These are phyloP conservation scores for Alternaria solani DNA, from an alignment of 2,329 filamentous ascomycete species.

Conservation along the genomic window DNA sequence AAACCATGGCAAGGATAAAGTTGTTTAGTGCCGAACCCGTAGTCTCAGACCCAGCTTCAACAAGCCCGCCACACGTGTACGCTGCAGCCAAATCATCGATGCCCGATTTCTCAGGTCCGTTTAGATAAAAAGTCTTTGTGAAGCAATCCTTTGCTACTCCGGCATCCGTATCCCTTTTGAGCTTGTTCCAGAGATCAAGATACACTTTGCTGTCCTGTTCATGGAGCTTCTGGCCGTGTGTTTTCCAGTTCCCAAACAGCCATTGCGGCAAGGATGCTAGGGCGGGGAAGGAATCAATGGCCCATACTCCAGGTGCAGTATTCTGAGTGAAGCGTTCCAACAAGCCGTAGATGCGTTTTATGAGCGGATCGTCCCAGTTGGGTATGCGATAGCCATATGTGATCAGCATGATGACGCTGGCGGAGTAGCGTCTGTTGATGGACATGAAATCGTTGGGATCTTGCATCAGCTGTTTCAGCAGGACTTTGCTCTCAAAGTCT, in stretches of 20 bases:
- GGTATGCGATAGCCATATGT: slow-evolving; percentile 48
- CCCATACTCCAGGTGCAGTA: slow-evolving; percentile 40
- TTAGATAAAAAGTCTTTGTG: slow-evolving; percentile 47
- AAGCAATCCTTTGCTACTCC: slow-evolving; percentile 44
- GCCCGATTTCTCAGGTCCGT: slow-evolving; percentile 40
- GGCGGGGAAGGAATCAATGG: slow-evolving; percentile 42
- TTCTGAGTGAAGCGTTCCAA: slow-evolving; percentile 44
- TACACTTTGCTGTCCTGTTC: slow-evolving; percentile 45
- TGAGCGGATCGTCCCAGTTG: slow-evolving; percentile 42
- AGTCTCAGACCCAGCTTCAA: slow-evolving; percentile 48
- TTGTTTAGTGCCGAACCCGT: slow-evolving; percentile 43
- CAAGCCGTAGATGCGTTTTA: slow-evolving; percentile 44
- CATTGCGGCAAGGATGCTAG: slow-evolving; percentile 41
- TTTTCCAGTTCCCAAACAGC: slow-evolving; percentile 43
- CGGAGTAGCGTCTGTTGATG: slow-evolving; percentile 45
- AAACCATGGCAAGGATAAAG: slow-evolving; percentile 39
- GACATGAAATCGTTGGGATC: slow-evolving; percentile 43
- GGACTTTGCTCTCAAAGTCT: slow-evolving; percentile 57
- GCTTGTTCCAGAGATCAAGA: slow-evolving; percentile 42
- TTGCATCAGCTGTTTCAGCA: slow-evolving; percentile 54
- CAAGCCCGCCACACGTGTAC: slow-evolving; percentile 45
- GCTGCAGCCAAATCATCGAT: slow-evolving; percentile 47
- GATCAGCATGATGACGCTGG: slow-evolving; percentile 46
- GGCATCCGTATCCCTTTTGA: slow-evolving; percentile 41
- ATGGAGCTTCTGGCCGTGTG: slow-evolving; percentile 35